Evolutionary conservation across 1,139 yeast species (phyloP), one percentile per base, ranked within the genome.

Genomic region (Taphrina deformans): DNA sequence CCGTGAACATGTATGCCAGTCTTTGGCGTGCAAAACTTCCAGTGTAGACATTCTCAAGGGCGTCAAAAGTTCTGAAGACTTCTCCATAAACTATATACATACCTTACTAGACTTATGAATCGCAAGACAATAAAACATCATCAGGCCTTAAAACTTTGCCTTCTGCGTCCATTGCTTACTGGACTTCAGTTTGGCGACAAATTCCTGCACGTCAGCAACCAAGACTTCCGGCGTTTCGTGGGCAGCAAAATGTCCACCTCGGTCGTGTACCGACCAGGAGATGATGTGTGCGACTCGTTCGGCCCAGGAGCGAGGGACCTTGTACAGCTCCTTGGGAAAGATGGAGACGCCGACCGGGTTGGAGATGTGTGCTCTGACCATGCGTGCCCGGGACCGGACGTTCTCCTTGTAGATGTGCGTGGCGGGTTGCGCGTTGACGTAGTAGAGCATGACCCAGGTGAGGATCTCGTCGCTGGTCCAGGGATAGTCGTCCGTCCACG

Each of bases 1-100:
- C 95, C 70, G 87, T 85, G 70, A 88, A 88, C 76, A 88, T 88
- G 96, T 88, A 88, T 73, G 95, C 96, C 1, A 87, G 92, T 3
- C 87, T 95, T 1, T 88, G 96, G 96, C 84, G 88, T 24, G 69
- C 69, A 2, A 67, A 23, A 31, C 21, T 58, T 14, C 40, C 33
- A 44, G 48, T n/a, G 9, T 38, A 40, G n/a, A n/a, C n/a, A n/a
- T n/a, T n/a, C n/a, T n/a, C n/a, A n/a, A n/a, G n/a, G n/a, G n/a
- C n/a, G n/a, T n/a, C n/a, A n/a, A n/a, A n/a, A n/a, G n/a, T n/a
- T n/a, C n/a, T n/a, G n/a, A n/a, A n/a, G n/a, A n/a, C 44, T 38
- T 14, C 7, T 38, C 44, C 21, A 7, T 38, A 6, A 14, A 38
- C 16, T 38, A 16, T 38, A 7, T 38, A 38, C 21, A 14, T 7